A percentile compares a stretch with the other conserved stretches of the same genome.
Conservation (phyloP, 164 flowering plant genomes). For the Vitis rotundifolia region DNA sequence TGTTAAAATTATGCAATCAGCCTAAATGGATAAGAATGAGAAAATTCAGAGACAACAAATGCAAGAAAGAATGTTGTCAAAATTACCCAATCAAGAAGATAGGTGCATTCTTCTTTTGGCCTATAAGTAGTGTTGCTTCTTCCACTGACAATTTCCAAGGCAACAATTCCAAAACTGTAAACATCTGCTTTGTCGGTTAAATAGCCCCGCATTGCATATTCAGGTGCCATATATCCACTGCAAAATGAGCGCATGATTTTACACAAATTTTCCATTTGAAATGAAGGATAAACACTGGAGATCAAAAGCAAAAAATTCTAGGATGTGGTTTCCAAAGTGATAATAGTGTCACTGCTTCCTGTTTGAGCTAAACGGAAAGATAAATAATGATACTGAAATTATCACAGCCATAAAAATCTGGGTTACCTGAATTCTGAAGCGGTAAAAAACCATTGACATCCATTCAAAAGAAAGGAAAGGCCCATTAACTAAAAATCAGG, state of each 20-base stretch:
- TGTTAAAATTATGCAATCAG: too few relatives aligned
- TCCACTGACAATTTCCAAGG: constrained; percentile 62
- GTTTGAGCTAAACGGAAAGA: too few relatives aligned
- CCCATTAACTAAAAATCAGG: background rate
- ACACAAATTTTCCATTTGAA: background rate
- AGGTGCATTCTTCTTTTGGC: constrained; percentile 38
- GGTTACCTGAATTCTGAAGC: too few relatives aligned
- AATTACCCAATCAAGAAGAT: constrained; percentile 66
- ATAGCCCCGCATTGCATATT: constrained; percentile 70
- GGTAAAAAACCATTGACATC: too few relatives aligned
- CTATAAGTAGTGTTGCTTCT: constrained; percentile 50
- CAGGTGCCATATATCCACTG: constrained; percentile 77
- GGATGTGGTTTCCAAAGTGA: too few relatives aligned
- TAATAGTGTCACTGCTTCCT: too few relatives aligned
- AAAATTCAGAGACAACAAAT: too few relatives aligned
- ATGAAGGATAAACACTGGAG: background rate
- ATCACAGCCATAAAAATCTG: too few relatives aligned
- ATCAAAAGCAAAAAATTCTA: too few relatives aligned
- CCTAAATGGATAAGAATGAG: too few relatives aligned
- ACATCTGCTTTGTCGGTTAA: constrained; percentile 76
- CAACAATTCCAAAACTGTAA: constrained; percentile 64
- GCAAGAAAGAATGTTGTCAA: background rate
- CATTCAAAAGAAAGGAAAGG: too few relatives aligned
- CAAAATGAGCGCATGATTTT: background rate
- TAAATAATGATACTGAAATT: too few relatives aligned